A percentile compares a stretch with the other conserved stretches of the same genome.
These are phyloP conservation scores for Aspergillus latus DNA, from an alignment of 2,329 filamentous ascomycete genomes.

Conservation along the genomic window DNA sequence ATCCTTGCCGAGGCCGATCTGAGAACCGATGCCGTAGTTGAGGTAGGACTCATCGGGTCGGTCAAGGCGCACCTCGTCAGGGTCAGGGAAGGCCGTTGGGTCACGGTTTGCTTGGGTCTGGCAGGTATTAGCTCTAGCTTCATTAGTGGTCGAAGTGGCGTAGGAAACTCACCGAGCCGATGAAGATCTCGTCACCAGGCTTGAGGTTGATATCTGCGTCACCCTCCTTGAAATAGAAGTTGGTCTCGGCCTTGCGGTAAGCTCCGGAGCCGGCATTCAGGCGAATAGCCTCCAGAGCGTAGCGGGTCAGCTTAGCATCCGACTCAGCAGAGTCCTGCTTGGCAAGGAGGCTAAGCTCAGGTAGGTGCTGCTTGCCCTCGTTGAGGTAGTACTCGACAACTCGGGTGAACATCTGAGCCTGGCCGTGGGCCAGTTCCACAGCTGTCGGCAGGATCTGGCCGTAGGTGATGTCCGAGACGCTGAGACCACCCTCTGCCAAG, in stretches of 20 bases:
- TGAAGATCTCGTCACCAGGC: constrained; percentile 61
- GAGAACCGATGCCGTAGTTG: constrained; percentile 62
- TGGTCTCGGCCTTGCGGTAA: constrained; percentile 56
- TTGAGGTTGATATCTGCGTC: constrained; percentile 52
- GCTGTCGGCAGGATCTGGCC: constrained; percentile 68
- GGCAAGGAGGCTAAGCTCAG: constrained; percentile 62
- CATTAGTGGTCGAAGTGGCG: not conserved
- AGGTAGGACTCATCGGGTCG: constrained; percentile 66
- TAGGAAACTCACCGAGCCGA: constrained; percentile 56
- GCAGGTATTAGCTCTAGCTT: not conserved
- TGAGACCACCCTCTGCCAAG: constrained; percentile 63
- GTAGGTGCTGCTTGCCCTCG: constrained; percentile 56
- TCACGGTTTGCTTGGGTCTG: constrained; percentile 56
- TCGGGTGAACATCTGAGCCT: constrained; percentile 71
- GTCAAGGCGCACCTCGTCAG: constrained; percentile 56
- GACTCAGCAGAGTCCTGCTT: constrained; percentile 55
- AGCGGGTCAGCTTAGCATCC: constrained; percentile 65
- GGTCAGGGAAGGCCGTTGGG: constrained; percentile 38
- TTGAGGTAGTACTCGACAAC: constrained; percentile 71
- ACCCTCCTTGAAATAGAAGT: constrained; percentile 55
- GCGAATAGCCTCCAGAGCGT: constrained; percentile 70
- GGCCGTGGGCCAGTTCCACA: constrained; percentile 66
- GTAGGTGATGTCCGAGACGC: constrained; percentile 67
- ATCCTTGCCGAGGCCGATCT: constrained; percentile 62
- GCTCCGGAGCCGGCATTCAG: constrained; percentile 63